Conservation (phyloP, 2,329 filamentous ascomycete genomes). For the Tolypocladium capitatum region DNA sequence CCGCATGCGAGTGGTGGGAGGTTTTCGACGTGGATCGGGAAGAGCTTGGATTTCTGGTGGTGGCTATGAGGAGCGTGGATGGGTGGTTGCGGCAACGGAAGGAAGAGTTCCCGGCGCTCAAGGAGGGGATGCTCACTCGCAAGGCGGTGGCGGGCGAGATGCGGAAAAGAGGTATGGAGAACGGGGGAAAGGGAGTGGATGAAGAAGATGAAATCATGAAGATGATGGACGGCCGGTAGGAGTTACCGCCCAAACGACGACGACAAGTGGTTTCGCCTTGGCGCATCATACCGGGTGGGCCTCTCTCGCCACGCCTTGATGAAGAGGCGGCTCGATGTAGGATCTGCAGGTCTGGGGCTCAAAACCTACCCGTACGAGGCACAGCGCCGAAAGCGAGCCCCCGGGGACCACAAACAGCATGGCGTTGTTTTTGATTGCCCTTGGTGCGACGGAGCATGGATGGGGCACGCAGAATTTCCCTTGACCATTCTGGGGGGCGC, state of each 20-base stretch:
- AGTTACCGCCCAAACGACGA: background rate
- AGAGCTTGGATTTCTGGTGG: conserved; percentile 83
- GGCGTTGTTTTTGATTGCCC: background rate
- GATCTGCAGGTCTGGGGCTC: too few relatives aligned
- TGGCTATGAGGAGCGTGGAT: conserved; percentile 68
- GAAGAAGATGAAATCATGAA: conserved; percentile 32
- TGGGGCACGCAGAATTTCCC: background rate
- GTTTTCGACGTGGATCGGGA: conserved; percentile 94
- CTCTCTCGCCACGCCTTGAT: background rate
- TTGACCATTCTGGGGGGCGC: too few relatives aligned
- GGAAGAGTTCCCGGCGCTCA: conserved; percentile 36
- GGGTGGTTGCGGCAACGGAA: conserved; percentile 51
- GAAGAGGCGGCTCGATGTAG: background rate
- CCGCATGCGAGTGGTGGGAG: conserved; percentile 88
- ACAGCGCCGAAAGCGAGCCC: background rate
- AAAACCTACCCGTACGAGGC: background rate
- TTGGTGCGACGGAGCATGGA: background rate
- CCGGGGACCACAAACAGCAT: background rate
- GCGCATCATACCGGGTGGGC: too few relatives aligned
- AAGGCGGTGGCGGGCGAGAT: conserved; percentile 47
- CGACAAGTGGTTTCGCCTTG: too few relatives aligned
- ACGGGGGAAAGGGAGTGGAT: conserved; percentile 18
- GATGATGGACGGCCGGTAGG: conserved; percentile 18
- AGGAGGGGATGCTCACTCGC: conserved; percentile 41
- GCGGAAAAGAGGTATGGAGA: conserved; percentile 31